Evolutionary conservation across 2,329 filamentous ascomycete species (phyloP).

Genomic region (Huntiella abstrusa): DNA sequence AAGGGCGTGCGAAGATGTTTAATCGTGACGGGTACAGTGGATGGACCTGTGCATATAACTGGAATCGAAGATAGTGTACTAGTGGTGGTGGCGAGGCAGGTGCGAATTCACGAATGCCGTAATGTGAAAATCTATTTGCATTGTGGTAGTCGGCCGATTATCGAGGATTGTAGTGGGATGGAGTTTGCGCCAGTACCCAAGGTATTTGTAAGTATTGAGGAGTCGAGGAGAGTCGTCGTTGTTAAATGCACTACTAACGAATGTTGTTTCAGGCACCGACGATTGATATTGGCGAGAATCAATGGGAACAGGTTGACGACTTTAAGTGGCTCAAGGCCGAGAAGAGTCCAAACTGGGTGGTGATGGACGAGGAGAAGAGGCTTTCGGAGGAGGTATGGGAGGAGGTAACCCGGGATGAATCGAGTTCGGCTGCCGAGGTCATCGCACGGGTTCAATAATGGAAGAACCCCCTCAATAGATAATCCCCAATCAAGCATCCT

Average conservation of each 20-base stretch:
- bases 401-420: slow-evolving; percentile 38
- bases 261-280: not conserved
- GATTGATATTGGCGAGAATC: slow-evolving; percentile 29
- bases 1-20: slow-evolving; percentile 53
- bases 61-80: slow-evolving; percentile 52
- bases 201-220: slow-evolving; percentile 34
- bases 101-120: slow-evolving; percentile 74
- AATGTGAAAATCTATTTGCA: slow-evolving; percentile 71
- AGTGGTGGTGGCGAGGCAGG: slow-evolving; percentile 66
- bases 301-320: slow-evolving; percentile 84
- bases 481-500: slow-evolving; percentile 3
- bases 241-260: slow-evolving; percentile 1
- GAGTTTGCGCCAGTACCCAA: slow-evolving; percentile 60
- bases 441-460: not conserved
- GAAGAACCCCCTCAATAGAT: not conserved
- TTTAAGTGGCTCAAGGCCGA: slow-evolving; percentile 91
- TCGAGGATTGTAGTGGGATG: slow-evolving; percentile 68
- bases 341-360: slow-evolving; percentile 72
- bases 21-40: slow-evolving; percentile 59
- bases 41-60: slow-evolving; percentile 71
- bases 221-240: not conserved
- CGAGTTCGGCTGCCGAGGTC: not conserved
- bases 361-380: slow-evolving; percentile 41
- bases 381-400: slow-evolving; percentile 49
- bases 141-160: slow-evolving; percentile 71